Evolutionary conservation across 768 basidiomycete genomes (phyloP).

Genomic region (Dentipellis sp.): DNA sequence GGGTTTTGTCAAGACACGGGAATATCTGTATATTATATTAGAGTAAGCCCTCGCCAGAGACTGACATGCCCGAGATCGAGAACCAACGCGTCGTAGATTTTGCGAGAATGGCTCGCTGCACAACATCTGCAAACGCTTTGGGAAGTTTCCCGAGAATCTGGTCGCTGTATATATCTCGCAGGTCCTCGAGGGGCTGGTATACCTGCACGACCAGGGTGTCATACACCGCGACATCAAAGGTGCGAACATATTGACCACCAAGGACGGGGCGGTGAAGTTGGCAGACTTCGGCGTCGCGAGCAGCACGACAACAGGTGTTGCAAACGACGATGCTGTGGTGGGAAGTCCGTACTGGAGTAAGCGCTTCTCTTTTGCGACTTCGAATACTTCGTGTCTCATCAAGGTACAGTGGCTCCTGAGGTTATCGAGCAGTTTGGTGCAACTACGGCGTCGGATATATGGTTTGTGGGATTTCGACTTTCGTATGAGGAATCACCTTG

Average conservation of each 20-base stretch:
- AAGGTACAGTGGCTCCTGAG: slow-evolving; percentile 82
- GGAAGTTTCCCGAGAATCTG: slow-evolving; percentile 95
- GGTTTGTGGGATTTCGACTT: slow-evolving; percentile 36
- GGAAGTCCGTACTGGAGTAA: slow-evolving; percentile 98
- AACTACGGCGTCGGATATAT: slow-evolving; percentile 95
- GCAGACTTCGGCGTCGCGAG: slow-evolving; percentile 98
- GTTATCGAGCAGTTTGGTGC: slow-evolving; percentile 98
- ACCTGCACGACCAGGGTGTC: slow-evolving; percentile 98
- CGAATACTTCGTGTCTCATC: not conserved
- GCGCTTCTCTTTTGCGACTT: slow-evolving; percentile 20
- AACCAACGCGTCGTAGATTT: slow-evolving; percentile 40
- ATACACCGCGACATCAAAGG: slow-evolving; percentile 99
- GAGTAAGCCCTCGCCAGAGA: slow-evolving; percentile 45
- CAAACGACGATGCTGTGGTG: slow-evolving; percentile 85
- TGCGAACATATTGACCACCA: slow-evolving; percentile 96
- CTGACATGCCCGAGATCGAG: not conserved
- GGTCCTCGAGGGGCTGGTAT: slow-evolving; percentile 90
- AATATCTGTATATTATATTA: slow-evolving; percentile 93
- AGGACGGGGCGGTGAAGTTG: slow-evolving; percentile 97
- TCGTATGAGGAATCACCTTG: not conserved
- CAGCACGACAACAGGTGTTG: slow-evolving; percentile 54
- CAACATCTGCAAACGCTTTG: slow-evolving; percentile 92
- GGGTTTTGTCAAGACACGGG: slow-evolving; percentile 91
- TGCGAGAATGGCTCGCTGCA: slow-evolving; percentile 98
- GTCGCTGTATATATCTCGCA: slow-evolving; percentile 97